Evolutionary conservation across 371 early-diverging fungal genomes (phyloP).

Genomic region (Mortierella sp.): DNA sequence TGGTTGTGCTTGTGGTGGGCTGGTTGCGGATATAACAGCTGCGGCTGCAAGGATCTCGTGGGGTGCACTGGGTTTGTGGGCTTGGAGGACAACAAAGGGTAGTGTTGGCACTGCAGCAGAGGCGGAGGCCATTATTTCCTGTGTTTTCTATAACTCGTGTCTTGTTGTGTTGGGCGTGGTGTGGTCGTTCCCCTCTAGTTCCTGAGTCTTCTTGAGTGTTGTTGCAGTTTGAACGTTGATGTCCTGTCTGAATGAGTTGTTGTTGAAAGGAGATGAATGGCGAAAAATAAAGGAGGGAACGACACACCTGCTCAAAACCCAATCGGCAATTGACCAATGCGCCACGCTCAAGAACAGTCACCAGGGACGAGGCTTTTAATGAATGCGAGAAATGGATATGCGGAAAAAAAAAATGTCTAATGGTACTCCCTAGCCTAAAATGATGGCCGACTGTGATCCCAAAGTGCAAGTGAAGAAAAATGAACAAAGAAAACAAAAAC

Average conservation of each 20-base stretch:
- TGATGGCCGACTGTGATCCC: too few relatives aligned
- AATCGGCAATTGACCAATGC: not conserved
- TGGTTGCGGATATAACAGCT: not conserved
- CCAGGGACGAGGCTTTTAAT: not conserved
- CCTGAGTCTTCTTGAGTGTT: not conserved
- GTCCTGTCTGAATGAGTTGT: not conserved
- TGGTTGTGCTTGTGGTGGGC: not conserved
- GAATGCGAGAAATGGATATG: not conserved
- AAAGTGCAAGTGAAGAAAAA: too few relatives aligned
- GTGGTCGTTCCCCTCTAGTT: not conserved
- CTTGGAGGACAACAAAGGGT: constrained; percentile 39
- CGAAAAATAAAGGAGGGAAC: not conserved
- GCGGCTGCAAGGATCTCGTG: constrained; percentile 24
- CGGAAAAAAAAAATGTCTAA: not conserved
- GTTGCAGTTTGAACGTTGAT: not conserved
- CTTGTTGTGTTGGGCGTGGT: not conserved
- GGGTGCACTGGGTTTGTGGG: constrained; percentile 34
- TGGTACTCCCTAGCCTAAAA: not conserved
- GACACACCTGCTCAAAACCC: not conserved
- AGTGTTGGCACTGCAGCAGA: constrained; percentile 34
- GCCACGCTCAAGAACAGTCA: not conserved
- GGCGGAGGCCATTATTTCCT: constrained; percentile 17
- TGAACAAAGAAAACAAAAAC: not conserved
- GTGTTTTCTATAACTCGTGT: not conserved
- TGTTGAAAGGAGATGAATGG: not conserved